A percentile compares a stretch with the other conserved stretches of the same genome.
Conservation (phyloP, 106 monocot genomes). For the Dendrobium chrysotoxum region DNA sequence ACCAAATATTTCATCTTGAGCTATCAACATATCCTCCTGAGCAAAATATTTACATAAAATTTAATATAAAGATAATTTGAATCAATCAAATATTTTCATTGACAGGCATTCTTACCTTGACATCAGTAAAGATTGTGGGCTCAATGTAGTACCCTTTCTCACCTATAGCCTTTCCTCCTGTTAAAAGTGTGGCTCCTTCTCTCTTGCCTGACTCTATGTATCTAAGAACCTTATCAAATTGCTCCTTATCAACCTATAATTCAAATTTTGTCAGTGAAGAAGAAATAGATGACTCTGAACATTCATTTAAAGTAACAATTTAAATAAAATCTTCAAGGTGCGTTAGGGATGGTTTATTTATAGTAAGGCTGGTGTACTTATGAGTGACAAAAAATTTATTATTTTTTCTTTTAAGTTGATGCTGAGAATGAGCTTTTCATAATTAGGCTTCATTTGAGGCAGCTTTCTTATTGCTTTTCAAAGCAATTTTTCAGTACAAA, state of each 20-base stretch:
- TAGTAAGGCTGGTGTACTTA: too few relatives aligned
- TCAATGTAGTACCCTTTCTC: constrained; percentile 62
- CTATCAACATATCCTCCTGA: constrained; percentile 62
- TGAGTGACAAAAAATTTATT: too few relatives aligned
- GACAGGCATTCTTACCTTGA: constrained; percentile 38
- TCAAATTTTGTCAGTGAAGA: neutral
- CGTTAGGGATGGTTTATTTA: too few relatives aligned
- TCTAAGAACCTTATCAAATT: constrained; percentile 53
- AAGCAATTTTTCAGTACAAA: too few relatives aligned
- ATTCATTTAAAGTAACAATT: too few relatives aligned
- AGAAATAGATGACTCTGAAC: too few relatives aligned
- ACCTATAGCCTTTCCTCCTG: constrained; percentile 51
- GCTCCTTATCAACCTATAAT: constrained; percentile 47
- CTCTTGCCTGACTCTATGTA: constrained; percentile 61
- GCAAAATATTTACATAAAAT: too few relatives aligned
- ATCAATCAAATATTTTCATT: neutral
- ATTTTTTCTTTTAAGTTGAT: too few relatives aligned
- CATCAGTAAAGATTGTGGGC: constrained; percentile 71
- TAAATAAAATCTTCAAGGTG: too few relatives aligned
- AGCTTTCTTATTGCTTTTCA: too few relatives aligned
- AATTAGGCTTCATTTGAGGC: too few relatives aligned
- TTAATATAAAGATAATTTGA: neutral
- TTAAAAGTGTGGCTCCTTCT: constrained; percentile 48
- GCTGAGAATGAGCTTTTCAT: too few relatives aligned
- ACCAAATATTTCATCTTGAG: constrained; percentile 69